phyloP scores from a whole-genome alignment of 805 yeast genomes.

The Metschnikowia borealis region DNA sequence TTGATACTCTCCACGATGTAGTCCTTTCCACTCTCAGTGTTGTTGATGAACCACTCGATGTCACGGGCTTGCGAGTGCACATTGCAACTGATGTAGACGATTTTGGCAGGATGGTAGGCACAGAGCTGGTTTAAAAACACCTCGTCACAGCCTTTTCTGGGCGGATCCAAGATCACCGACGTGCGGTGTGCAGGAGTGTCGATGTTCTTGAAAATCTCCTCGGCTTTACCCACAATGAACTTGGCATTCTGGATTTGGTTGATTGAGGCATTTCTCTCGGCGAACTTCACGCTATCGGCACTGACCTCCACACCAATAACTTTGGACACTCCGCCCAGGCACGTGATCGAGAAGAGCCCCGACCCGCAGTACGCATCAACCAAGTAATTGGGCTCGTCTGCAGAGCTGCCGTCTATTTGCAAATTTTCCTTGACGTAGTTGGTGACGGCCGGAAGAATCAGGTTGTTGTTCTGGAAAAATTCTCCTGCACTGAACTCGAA shows the following conservation, averaged over 20 bases:
- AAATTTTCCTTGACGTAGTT: slow-evolving; percentile 74
- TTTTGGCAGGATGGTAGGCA: slow-evolving; percentile 74
- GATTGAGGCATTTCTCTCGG: slow-evolving; percentile 70
- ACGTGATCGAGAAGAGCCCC: slow-evolving; percentile 86
- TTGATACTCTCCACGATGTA: slow-evolving; percentile 78
- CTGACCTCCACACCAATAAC: slow-evolving; percentile 94
- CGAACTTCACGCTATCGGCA: slow-evolving; percentile 86
- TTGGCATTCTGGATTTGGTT: slow-evolving; percentile 76
- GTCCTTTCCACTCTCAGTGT: slow-evolving; percentile 55
- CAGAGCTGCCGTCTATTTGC: slow-evolving; percentile 31
- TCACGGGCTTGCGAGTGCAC: slow-evolving; percentile 98
- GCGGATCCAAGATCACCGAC: slow-evolving; percentile 92
- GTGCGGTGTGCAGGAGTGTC: slow-evolving; percentile 74
- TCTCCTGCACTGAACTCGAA: slow-evolving; percentile 93
- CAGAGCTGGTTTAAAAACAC: slow-evolving; percentile 81
- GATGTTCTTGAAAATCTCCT: slow-evolving; percentile 74
- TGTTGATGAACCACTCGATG: slow-evolving; percentile 71
- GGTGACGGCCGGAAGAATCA: slow-evolving; percentile 81
- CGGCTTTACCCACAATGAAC: slow-evolving; percentile 91
- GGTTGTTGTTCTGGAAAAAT: slow-evolving; percentile 90
- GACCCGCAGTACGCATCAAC: slow-evolving; percentile 97
- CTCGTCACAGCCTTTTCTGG: slow-evolving; percentile 94
- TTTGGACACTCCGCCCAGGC: slow-evolving; percentile 73
- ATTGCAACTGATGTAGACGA: slow-evolving; percentile 95
- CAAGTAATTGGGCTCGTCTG: slow-evolving; percentile 48